Conservation (phyloP, 2,329 filamentous ascomycete genomes). For the Aureobasidium pullulans region DNA sequence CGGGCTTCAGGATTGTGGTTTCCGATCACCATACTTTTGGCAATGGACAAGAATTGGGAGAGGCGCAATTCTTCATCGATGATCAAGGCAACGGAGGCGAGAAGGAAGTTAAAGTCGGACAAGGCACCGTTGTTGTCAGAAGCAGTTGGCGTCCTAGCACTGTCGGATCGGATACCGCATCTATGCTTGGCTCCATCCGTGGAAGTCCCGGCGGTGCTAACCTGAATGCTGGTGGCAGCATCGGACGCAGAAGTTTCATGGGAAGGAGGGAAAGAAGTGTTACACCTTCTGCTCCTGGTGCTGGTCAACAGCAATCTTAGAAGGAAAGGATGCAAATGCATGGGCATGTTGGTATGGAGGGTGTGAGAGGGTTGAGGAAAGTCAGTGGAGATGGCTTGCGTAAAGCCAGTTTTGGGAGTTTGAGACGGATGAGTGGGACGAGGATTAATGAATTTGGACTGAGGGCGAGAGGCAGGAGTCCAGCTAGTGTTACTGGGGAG, state of each 20-base stretch:
- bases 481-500: too few species aligned
- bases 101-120: slow-evolving; percentile 67
- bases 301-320: not conserved
- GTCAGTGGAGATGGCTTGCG: too few species aligned
- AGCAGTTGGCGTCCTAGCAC: slow-evolving; percentile 55
- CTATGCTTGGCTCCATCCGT: not conserved
- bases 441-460: too few species aligned
- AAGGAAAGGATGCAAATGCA: not conserved
- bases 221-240: not conserved
- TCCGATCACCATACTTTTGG: slow-evolving; percentile 81
- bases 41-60: slow-evolving; percentile 75
- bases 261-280: slow-evolving; percentile 14
- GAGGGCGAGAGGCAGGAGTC: too few species aligned
- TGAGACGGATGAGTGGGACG: not conserved
- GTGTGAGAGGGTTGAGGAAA: too few species aligned
- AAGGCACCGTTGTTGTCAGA: slow-evolving; percentile 67
- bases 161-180: not conserved
- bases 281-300: slow-evolving; percentile 3
- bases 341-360: too few species aligned
- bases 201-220: not conserved
- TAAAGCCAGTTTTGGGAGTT: not conserved
- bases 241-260: slow-evolving; percentile 16
- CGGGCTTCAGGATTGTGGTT: slow-evolving; percentile 78
- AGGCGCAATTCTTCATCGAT: slow-evolving; percentile 84
- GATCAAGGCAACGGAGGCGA: slow-evolving; percentile 60